These are phyloP conservation scores for Calonectria naviculata DNA, from an alignment of 2,329 filamentous ascomycete species.

Conservation along the genomic window DNA sequence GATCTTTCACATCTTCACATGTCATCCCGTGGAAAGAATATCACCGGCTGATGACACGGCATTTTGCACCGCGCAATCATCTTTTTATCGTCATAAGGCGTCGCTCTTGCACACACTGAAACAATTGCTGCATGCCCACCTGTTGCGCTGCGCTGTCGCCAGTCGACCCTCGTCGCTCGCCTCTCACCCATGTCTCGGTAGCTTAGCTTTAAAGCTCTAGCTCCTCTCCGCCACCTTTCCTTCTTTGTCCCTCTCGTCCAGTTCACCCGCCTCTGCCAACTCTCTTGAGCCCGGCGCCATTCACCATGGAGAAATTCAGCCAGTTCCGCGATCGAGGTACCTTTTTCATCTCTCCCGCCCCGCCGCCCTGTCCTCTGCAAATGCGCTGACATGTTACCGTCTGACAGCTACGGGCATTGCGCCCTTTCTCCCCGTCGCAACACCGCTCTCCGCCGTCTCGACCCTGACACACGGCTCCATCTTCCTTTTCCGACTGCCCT, in stretches of 20 bases:
- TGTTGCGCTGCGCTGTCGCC: background rate
- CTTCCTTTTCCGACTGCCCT: constrained; percentile 83
- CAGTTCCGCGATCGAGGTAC: constrained; percentile 91
- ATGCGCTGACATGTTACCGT: constrained; percentile 24
- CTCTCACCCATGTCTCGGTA: constrained; percentile 38
- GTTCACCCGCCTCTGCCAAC: constrained; percentile 9
- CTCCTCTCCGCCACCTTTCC: constrained; percentile 12
- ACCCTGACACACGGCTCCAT: constrained; percentile 75
- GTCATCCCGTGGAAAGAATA: background rate
- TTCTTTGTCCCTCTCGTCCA: constrained; percentile 16
- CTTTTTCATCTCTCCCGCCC: background rate
- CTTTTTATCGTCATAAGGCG: background rate
- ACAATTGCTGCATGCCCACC: constrained; percentile 1
- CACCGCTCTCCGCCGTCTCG: constrained; percentile 71
- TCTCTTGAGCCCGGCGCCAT: background rate
- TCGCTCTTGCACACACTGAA: constrained; percentile 1
- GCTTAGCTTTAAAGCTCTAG: constrained; percentile 21
- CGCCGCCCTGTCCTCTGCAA: background rate
- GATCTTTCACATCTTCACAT: constrained; percentile 20
- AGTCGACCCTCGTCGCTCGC: constrained; percentile 9
- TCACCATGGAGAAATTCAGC: constrained; percentile 90
- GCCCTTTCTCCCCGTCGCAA: constrained; percentile 88
- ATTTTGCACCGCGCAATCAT: background rate
- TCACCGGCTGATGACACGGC: constrained; percentile 13
- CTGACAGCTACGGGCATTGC: constrained; percentile 89